Percentiles rank a stretch among this genome's conserved stretches.
These are phyloP conservation scores for Colletotrichum theobromicola DNA, from an alignment of 2,329 filamentous ascomycete genomes.

Conservation along the genomic window DNA sequence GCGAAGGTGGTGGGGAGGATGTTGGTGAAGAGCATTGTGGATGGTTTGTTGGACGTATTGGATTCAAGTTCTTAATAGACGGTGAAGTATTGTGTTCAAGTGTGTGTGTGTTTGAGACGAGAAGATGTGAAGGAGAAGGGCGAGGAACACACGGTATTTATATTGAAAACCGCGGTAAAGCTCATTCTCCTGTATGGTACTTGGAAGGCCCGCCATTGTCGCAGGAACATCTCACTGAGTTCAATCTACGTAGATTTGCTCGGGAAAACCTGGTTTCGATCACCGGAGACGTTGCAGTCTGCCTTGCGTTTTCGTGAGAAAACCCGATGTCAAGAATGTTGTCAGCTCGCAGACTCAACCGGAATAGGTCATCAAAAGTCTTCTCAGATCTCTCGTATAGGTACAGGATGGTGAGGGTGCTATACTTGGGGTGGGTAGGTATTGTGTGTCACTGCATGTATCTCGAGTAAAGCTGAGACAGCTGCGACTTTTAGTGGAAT, in stretches of 20 bases:
- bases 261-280: not conserved
- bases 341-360: not conserved
- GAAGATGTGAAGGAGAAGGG: not conserved
- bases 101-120: not conserved
- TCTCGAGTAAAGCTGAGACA: too few relatives aligned
- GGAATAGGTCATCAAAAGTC: not conserved
- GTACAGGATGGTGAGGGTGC: too few relatives aligned
- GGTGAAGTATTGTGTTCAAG: not conserved
- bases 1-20: not conserved
- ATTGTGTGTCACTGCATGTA: too few relatives aligned
- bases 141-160: not conserved
- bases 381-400: too few relatives aligned
- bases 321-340: not conserved
- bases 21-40: not conserved
- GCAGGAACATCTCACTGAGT: too few relatives aligned
- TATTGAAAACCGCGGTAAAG: too few relatives aligned
- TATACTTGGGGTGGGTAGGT: too few relatives aligned
- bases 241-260: not conserved
- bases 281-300: not conserved
- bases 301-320: not conserved
- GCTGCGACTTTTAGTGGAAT: too few relatives aligned
- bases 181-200: too few relatives aligned
- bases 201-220: fast-evolving
- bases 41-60: not conserved
- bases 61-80: not conserved